These are phyloP conservation scores for Cymbopogon flexuosus DNA, from an alignment of 202 grass and related monocot genomes.

Conservation along the genomic window DNA sequence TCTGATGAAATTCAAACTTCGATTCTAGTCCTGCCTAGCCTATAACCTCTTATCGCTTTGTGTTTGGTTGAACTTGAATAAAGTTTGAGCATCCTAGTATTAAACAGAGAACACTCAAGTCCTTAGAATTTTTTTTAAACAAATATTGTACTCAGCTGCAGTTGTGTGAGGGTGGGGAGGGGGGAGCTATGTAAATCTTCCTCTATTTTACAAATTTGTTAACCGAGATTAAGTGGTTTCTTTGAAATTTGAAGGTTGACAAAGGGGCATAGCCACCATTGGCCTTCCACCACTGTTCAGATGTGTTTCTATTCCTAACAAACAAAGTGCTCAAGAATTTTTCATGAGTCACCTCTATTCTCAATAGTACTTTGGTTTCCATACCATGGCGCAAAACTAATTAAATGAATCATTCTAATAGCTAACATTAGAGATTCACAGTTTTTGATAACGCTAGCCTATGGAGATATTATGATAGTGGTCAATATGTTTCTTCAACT, in stretches of 20 bases:
- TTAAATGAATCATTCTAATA: background rate
- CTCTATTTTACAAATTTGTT: background rate
- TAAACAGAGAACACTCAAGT: background rate
- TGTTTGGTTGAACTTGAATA: background rate
- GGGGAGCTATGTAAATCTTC: background rate
- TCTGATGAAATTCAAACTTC: background rate
- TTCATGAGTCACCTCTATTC: background rate
- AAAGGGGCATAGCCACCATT: background rate
- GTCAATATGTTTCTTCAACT: background rate
- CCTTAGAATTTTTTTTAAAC: no score
- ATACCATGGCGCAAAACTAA: background rate
- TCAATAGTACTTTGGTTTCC: background rate
- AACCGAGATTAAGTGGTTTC: background rate
- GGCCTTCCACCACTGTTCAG: background rate
- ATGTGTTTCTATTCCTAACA: background rate
- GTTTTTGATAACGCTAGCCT: background rate
- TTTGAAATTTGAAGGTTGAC: background rate
- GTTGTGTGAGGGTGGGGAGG: background rate
- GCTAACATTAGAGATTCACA: background rate
- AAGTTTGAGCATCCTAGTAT: background rate
- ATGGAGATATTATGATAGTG: background rate
- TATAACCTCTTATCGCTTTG: background rate
- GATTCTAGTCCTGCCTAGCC: background rate
- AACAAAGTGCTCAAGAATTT: background rate
- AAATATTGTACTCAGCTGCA: background rate